A percentile compares a stretch with the other conserved stretches of the same genome.
Conservation (phyloP, 495 filamentous ascomycete genomes). For the Aspergillus campestris region DNA sequence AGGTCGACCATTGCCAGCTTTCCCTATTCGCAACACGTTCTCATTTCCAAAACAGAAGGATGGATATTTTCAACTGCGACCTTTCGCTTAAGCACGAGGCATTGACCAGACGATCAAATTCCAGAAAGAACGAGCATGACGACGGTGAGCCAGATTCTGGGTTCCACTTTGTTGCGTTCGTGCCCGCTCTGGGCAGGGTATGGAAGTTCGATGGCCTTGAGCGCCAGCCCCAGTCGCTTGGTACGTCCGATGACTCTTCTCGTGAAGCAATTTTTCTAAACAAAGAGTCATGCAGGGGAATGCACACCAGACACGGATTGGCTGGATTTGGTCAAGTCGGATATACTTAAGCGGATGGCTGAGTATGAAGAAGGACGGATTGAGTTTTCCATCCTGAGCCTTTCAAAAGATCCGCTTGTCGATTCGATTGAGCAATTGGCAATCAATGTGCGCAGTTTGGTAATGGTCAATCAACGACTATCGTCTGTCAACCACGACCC, state of each 20-base stretch:
- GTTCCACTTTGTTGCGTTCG: constrained; percentile 87
- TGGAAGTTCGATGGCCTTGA: constrained; percentile 92
- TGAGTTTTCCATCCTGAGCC: constrained; percentile 48
- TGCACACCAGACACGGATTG: constrained; percentile 35
- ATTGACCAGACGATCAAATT: constrained; percentile 33
- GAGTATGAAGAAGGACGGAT: constrained; percentile 47
- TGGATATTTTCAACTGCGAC: constrained; percentile 74
- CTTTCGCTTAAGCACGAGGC: constrained; percentile 57
- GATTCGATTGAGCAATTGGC: constrained; percentile 34
- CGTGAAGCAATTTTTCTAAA: neutral
- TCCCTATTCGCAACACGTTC: neutral
- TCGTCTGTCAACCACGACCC: neutral
- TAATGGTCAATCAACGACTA: constrained; percentile 28
- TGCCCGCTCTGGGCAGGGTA: constrained; percentile 63
- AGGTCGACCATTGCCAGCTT: constrained; percentile 11
- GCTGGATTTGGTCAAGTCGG: constrained; percentile 38
- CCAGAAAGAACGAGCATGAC: constrained; percentile 25
- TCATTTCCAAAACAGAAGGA: constrained; percentile 38
- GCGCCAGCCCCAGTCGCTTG: constrained; percentile 60
- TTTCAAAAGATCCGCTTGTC: constrained; percentile 45
- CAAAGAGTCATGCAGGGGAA: constrained; percentile 15
- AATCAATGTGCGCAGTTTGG: constrained; percentile 35
- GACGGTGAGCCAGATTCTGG: constrained; percentile 42
- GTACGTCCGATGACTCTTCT: constrained; percentile 29
- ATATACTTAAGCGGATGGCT: constrained; percentile 42